These are phyloP conservation scores for Carnegiea gigantea DNA, from an alignment of 179 eudicot species.

Conservation along the genomic window DNA sequence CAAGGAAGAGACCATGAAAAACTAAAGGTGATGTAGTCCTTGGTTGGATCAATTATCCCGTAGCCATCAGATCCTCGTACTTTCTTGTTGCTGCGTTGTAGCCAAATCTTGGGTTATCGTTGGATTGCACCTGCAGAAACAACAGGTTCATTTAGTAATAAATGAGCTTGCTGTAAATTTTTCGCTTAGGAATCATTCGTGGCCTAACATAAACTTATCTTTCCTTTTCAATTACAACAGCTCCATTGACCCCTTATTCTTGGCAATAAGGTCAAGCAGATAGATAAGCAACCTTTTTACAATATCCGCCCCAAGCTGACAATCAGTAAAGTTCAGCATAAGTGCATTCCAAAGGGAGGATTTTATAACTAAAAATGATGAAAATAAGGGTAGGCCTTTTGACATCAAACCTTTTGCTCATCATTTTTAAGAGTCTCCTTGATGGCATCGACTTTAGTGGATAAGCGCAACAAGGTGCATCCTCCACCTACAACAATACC, in stretches of 20 bases:
- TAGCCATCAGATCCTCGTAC: conserved; percentile 95
- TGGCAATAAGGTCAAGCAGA: conserved; percentile 91
- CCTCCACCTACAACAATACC: conserved; percentile 99
- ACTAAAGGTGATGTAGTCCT: conserved; percentile 43
- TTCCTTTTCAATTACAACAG: conserved; percentile 96
- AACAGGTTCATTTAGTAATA: conserved; percentile 3
- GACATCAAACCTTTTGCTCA: conserved; percentile 72
- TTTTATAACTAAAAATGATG: not conserved
- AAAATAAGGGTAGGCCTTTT: not conserved
- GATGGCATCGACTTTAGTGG: conserved; percentile 88
- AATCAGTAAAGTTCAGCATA: not conserved
- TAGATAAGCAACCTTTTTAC: conserved; percentile 87
- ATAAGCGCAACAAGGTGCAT: conserved; percentile 82
- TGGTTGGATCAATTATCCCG: conserved; percentile 98
- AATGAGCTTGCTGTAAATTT: too few species aligned
- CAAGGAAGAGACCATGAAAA: not conserved
- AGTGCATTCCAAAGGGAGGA: not conserved
- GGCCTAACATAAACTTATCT: not conserved
- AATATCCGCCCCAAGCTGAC: conserved; percentile 96
- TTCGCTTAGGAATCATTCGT: not conserved
- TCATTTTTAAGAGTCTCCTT: conserved; percentile 76
- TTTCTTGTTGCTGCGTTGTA: conserved; percentile 95
- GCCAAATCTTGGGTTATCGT: conserved; percentile 63
- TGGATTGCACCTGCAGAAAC: conserved; percentile 61
- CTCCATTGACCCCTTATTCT: conserved; percentile 97